Conservation (phyloP, 2,329 filamentous ascomycete species). For the Colletotrichum nymphaeae region DNA sequence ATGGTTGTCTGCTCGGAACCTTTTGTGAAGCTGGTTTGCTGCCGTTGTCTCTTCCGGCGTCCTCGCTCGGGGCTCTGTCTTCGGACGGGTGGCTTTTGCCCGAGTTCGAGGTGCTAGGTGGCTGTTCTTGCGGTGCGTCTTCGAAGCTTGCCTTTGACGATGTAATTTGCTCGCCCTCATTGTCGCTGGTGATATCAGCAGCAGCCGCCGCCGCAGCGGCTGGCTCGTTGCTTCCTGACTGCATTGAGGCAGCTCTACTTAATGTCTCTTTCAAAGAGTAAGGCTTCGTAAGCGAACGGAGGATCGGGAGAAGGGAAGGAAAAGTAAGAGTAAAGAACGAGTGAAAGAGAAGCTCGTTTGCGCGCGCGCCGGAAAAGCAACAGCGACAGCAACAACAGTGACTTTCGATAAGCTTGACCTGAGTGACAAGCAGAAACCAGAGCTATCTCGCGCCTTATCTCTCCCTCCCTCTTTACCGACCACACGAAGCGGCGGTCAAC, state of each 20-base stretch:
- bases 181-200: slow-evolving; percentile 19
- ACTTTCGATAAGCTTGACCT: slow-evolving; percentile 9
- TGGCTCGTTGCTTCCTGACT: slow-evolving; percentile 16
- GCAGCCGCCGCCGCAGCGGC: slow-evolving; percentile 10
- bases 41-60: background rate
- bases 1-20: slow-evolving; percentile 14
- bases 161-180: slow-evolving; percentile 19
- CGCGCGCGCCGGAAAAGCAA: slow-evolving; percentile 22
- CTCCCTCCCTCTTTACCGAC: background rate
- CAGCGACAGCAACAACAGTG: slow-evolving; percentile 21
- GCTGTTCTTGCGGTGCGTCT: slow-evolving; percentile 29
- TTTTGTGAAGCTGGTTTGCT: slow-evolving; percentile 13
- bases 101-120: background rate
- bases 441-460: slow-evolving; percentile 15
- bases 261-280: background rate
- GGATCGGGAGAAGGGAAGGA: background rate
- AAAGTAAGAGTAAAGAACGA: slow-evolving; percentile 2
- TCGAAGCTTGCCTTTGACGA: slow-evolving; percentile 32
- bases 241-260: slow-evolving; percentile 11
- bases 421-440: slow-evolving; percentile 20
- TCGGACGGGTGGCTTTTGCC: slow-evolving; percentile 18
- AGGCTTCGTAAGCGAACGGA: background rate
- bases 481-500: slow-evolving; percentile 8
- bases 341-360: slow-evolving; percentile 15
- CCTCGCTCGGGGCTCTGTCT: slow-evolving; percentile 20